These are phyloP conservation scores for Penicillium subrubescens DNA, from an alignment of 495 filamentous ascomycete species.

Conservation along the genomic window DNA sequence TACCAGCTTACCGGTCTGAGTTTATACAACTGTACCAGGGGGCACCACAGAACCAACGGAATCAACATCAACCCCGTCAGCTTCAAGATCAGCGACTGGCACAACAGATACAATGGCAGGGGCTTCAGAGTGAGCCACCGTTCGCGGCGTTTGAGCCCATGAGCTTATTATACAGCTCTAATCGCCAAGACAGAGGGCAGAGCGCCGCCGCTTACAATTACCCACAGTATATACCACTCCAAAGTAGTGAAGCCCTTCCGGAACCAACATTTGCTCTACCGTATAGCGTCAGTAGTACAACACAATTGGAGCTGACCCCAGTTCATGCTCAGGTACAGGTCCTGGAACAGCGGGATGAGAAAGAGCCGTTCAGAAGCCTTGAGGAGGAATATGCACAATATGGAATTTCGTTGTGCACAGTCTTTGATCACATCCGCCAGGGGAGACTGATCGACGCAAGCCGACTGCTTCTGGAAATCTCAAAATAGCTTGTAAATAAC, in stretches of 20 bases:
- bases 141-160: not conserved
- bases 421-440: not conserved
- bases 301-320: not conserved
- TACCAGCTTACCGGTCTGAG: not conserved
- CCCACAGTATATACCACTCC: not conserved
- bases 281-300: not conserved
- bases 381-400: not conserved
- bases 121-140: not conserved
- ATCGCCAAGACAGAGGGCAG: not conserved
- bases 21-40: not conserved
- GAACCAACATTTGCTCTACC: not conserved
- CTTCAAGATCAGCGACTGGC: not conserved
- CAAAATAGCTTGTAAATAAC: not conserved
- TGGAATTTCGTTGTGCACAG: not conserved
- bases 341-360: not conserved
- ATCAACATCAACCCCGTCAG: not conserved
- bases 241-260: not conserved
- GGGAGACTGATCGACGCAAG: not conserved
- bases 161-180: not conserved
- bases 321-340: not conserved
- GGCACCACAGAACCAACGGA: not conserved
- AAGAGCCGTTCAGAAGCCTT: not conserved
- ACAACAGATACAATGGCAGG: not conserved
- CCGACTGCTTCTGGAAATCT: not conserved
- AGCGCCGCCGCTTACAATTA: not conserved